These are phyloP conservation scores for Kwoniella mangroviensis DNA, from an alignment of 768 basidiomycete species.

Conservation along the genomic window DNA sequence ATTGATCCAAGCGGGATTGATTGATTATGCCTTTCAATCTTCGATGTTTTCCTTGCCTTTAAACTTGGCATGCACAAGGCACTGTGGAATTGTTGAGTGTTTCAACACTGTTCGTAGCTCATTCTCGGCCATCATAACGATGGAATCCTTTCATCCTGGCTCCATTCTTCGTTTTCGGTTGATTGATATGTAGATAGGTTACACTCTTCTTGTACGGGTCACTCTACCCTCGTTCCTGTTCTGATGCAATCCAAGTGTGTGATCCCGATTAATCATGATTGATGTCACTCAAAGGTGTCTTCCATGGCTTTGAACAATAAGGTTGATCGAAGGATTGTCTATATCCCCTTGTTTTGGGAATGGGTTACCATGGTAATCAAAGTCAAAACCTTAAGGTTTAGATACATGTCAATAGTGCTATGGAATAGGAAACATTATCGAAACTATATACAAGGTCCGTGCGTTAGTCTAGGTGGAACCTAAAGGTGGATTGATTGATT, in stretches of 20 bases:
- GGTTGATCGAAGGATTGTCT: not conserved
- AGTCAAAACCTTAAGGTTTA: not conserved
- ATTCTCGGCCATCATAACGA: too few relatives aligned
- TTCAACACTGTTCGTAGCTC: not conserved
- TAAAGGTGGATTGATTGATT: not conserved
- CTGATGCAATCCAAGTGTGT: not conserved
- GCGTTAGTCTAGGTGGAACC: too few relatives aligned
- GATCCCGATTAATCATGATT: not conserved
- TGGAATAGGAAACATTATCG: too few relatives aligned
- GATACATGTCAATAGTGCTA: too few relatives aligned
- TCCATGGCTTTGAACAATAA: not conserved
- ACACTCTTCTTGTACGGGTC: not conserved
- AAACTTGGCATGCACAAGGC: not conserved
- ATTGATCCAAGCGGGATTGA: slow-evolving; percentile 13
- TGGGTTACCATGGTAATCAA: not conserved
- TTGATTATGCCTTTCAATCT: not conserved
- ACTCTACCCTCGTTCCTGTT: not conserved
- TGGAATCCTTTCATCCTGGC: not conserved
- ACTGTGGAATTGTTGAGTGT: not conserved
- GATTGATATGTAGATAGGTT: not conserved
- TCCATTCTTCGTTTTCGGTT: not conserved
- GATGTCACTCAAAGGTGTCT: not conserved
- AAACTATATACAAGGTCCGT: too few relatives aligned
- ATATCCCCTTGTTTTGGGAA: not conserved
- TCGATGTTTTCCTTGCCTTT: not conserved